Percentiles rank a stretch among this genome's conserved stretches.
Conservation (phyloP, 2,329 filamentous ascomycete genomes). For the Whalleya microplaca region DNA sequence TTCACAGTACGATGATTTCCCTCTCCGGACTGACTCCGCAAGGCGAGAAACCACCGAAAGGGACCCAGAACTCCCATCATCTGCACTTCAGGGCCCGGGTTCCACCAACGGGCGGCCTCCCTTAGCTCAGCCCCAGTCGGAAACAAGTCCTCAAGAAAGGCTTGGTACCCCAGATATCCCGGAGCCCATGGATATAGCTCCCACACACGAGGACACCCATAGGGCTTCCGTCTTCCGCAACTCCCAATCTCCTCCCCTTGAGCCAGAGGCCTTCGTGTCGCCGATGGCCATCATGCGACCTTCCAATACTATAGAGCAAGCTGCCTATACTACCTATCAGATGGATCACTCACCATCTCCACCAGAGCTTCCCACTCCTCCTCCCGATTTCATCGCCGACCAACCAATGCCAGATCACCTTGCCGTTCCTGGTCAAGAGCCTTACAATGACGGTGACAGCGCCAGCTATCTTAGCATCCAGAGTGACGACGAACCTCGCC, state of each 20-base stretch:
- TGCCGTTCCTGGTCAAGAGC: conserved; percentile 8
- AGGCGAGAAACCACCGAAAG: conserved; percentile 34
- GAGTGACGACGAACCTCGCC: conserved; percentile 36
- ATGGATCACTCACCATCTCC: conserved; percentile 39
- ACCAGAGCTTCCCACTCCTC: conserved; percentile 29
- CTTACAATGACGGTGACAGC: conserved; percentile 23
- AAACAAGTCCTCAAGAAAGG: conserved; percentile 32
- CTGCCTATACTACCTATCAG: conserved; percentile 38
- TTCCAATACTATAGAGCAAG: conserved; percentile 38
- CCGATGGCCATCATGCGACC: conserved; percentile 40
- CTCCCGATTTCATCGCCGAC: conserved; percentile 30
- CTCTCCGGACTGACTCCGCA: conserved; percentile 28
- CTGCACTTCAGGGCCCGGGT: conserved; percentile 28
- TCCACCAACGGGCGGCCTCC: conserved; percentile 37
- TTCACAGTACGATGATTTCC: conserved; percentile 28
- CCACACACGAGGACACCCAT: conserved; percentile 23
- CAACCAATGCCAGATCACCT: conserved; percentile 21
- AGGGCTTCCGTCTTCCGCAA: conserved; percentile 29
- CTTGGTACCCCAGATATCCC: conserved; percentile 41
- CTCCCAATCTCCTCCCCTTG: conserved; percentile 36
- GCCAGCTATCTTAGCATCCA: conserved; percentile 36
- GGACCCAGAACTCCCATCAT: conserved; percentile 35
- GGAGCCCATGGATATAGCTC: conserved; percentile 39
- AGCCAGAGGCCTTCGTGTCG: conserved; percentile 35
- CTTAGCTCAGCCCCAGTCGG: conserved; percentile 33